These are phyloP conservation scores for Hysterium pulicare DNA, from an alignment of 2,329 filamentous ascomycete species.

Conservation along the genomic window DNA sequence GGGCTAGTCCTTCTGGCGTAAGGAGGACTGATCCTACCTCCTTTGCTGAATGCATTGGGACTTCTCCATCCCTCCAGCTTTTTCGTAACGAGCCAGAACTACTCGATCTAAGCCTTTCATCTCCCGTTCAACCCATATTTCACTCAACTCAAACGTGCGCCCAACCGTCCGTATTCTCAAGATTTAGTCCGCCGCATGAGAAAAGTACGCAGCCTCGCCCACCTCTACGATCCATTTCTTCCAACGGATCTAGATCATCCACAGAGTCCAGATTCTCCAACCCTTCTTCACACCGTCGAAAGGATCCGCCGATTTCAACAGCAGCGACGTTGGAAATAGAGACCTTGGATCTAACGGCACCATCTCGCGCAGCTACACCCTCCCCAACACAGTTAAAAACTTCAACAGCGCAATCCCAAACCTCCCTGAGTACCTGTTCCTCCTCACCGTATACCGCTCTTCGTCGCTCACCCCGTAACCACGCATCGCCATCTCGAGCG, in stretches of 20 bases:
- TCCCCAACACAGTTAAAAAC: too few relatives aligned
- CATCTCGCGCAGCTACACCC: too few relatives aligned
- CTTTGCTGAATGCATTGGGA: not conserved
- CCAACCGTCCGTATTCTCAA: not conserved
- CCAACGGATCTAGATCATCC: slow-evolving; percentile 19
- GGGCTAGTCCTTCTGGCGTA: too few relatives aligned
- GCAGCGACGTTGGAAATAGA: slow-evolving; percentile 9
- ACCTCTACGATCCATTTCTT: slow-evolving; percentile 24
- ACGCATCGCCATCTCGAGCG: slow-evolving; percentile 4
- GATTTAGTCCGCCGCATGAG: not conserved
- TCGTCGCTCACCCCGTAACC: slow-evolving; percentile 22
- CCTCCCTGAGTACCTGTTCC: not conserved
- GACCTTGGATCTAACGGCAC: slow-evolving; percentile 22
- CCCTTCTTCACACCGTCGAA: too few relatives aligned
- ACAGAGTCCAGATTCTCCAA: slow-evolving; percentile 6
- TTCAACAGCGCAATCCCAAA: slow-evolving; percentile 11
- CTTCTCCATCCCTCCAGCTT: not conserved
- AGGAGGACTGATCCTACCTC: too few relatives aligned
- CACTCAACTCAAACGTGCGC: not conserved
- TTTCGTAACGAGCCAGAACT: not conserved
- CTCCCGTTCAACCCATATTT: not conserved
- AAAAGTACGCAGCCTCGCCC: slow-evolving; percentile 11
- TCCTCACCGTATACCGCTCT: not conserved
- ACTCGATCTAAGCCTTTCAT: too few relatives aligned
- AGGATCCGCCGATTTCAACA: too few relatives aligned